These are phyloP conservation scores for Fusarium sororula DNA, from an alignment of 2,329 filamentous ascomycete genomes.

Conservation along the genomic window DNA sequence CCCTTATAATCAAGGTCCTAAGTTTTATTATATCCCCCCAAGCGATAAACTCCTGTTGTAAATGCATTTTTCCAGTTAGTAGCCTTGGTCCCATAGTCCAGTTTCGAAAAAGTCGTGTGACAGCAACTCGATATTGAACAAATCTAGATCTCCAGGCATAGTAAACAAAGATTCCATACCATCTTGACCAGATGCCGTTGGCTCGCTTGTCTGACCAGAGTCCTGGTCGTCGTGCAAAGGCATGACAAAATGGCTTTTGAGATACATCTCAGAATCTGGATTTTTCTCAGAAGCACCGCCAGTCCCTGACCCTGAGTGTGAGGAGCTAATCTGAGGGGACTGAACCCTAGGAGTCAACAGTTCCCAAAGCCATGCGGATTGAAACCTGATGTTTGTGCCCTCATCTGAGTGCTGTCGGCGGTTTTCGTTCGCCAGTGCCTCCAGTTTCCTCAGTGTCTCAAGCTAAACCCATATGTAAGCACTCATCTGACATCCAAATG, in stretches of 20 bases:
- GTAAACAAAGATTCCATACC: not conserved
- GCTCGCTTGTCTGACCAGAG: rapidly evolving
- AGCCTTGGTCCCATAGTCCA: not conserved
- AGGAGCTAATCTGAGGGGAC: rapidly evolving
- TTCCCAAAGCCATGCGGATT: not conserved
- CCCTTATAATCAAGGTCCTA: too few relatives aligned
- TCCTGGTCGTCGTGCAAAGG: not conserved
- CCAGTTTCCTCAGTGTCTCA: not conserved
- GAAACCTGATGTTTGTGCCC: rapidly evolving
- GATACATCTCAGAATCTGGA: not conserved
- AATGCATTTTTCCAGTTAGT: not conserved
- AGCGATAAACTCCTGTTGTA: not conserved
- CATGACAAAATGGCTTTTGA: not conserved
- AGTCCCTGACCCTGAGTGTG: not conserved
- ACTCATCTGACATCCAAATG: rapidly evolving
- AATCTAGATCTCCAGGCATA: not conserved
- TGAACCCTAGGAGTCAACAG: not conserved
- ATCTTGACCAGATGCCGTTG: not conserved
- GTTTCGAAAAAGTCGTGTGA: not conserved
- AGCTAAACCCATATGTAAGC: not conserved
- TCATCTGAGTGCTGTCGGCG: not conserved
- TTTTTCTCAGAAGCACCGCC: not conserved
- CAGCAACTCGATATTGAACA: not conserved
- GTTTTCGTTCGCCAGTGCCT: not conserved
- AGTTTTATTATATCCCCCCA: too few relatives aligned